Conservation (phyloP, 2,329 filamentous ascomycete genomes). For the Aureobasidium sp. region DNA sequence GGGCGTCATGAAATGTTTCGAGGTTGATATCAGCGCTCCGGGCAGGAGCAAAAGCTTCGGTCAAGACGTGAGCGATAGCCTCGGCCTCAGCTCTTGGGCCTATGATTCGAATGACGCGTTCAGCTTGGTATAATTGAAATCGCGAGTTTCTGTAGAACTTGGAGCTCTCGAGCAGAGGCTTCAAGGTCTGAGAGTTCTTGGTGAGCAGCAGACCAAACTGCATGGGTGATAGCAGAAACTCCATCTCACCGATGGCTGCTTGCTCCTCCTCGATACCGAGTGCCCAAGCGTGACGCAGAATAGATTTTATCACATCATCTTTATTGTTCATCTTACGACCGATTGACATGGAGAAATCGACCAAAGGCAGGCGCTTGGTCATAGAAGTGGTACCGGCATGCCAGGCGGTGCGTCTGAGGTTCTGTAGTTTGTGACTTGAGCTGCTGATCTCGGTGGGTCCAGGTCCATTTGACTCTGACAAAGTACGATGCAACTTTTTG, state of each 20-base stretch:
- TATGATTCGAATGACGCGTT: conserved; percentile 12
- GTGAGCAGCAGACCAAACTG: conserved; percentile 16
- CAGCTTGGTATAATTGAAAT: conserved; percentile 9
- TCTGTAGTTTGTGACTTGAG: not conserved
- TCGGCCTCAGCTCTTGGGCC: conserved; percentile 17
- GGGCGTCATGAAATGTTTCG: not conserved
- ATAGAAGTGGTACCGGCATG: not conserved
- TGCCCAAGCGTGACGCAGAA: conserved; percentile 14
- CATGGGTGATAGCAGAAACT: conserved; percentile 11
- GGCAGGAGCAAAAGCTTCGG: conserved; percentile 5
- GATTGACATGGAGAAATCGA: not conserved
- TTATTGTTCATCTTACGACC: conserved; percentile 8
- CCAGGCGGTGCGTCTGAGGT: not conserved
- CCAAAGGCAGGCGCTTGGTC: not conserved
- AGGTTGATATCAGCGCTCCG: not conserved
- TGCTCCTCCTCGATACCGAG: conserved; percentile 14
- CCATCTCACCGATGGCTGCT: conserved; percentile 11
- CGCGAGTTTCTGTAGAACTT: conserved; percentile 15
- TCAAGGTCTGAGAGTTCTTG: conserved; percentile 4
- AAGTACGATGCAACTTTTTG: not conserved
- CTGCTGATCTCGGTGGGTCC: not conserved
- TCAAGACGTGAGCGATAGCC: conserved; percentile 5
- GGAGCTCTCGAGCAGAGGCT: not conserved
- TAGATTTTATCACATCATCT: not conserved
- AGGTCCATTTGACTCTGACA: not conserved